Percentiles rank a stretch among this genome's conserved stretches.
phyloP scores from a whole-genome alignment of 768 basidiomycete species.

The Lyophyllum atratum region DNA sequence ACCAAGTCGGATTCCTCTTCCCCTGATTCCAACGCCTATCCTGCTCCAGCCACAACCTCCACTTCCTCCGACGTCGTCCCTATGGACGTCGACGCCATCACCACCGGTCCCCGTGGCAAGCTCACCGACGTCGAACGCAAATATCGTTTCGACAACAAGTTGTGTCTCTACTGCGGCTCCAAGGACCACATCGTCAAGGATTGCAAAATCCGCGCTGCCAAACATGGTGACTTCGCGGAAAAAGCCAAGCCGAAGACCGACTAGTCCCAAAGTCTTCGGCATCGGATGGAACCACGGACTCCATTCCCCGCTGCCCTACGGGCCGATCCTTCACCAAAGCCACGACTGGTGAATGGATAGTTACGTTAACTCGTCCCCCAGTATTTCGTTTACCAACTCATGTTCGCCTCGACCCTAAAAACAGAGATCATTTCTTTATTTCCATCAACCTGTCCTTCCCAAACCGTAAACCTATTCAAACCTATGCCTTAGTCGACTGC shows the following conservation, averaged over 20 bases:
- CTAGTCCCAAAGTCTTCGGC: too few species aligned
- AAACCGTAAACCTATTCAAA: conserved; percentile 28
- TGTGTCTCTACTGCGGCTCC: conserved; percentile 37
- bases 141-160: too few species aligned
- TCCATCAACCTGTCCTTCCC: conserved; percentile 31
- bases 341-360: conserved; percentile 20
- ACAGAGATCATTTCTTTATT: conserved; percentile 29
- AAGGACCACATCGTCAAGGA: conserved; percentile 26
- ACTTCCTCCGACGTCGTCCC: too few species aligned
- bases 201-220: conserved; percentile 25
- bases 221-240: neutral
- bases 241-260: too few species aligned
- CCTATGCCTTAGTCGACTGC: conserved; percentile 37
- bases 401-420: conserved; percentile 11
- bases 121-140: too few species aligned
- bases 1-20: too few species aligned
- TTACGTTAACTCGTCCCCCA: conserved; percentile 17
- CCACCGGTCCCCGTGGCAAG: too few species aligned
- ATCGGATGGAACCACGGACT: conserved; percentile 14
- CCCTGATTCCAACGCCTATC: too few species aligned
- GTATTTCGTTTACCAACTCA: conserved; percentile 20
- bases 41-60: too few species aligned
- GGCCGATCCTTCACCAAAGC: conserved; percentile 15
- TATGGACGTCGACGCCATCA: too few species aligned
- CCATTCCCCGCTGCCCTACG: conserved; percentile 26